Base-by-base conservation (phyloP, 1,139 yeast genomes). In the Meyerozyma smithsonii region DNA sequence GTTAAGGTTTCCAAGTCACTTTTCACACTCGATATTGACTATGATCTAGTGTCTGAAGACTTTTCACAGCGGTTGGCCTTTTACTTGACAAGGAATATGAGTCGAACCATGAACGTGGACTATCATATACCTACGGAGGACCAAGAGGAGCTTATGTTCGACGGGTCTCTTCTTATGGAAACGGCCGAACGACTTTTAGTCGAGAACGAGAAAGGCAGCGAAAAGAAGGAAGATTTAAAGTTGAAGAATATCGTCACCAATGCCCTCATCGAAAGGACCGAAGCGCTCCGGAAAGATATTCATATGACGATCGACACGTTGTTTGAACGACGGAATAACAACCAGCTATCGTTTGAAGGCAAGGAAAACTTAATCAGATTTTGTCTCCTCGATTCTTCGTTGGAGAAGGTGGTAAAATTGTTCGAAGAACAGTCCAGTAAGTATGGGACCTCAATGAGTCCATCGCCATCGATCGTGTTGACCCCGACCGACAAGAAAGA, bases 61-160 rank as follows among this genome's bases (percentile, higher is more conserved):
- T 68, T 89, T 37, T 77, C 84, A 21, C 85, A 89, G 32, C 76
- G 90, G 56, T 78, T 89, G 46, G 94, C 95, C 0, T 77, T 85
- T 44, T 84, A 84, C 54, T 69, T 90, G 52, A 81, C 89, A 83
- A 76, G 84, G 53, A 89, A 89, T 56, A 82, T 89, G 84, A 90
- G 87, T 52, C 66, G 61, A 37, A 67, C 72, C 15, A 64, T 81
- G 55, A 73, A 73, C 45, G 66, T 72, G 15, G 73, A 68, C 37
- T 30, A 30, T 18, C 34, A 30, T n/a, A 3, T 8, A 11, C 34
- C 34, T 11, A 18, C 20, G 17, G 61, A 59, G 26, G 62, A 61
- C 23, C 66, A 66, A 42, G 75, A 69, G 41, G 75, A 69, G 41
- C 56, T 71, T 35, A 69, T 71, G 68, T 71, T 68, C 47, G 77